Base-by-base conservation (phyloP, 2,329 filamentous ascomycete species). In the Exophiala oligosperma region DNA sequence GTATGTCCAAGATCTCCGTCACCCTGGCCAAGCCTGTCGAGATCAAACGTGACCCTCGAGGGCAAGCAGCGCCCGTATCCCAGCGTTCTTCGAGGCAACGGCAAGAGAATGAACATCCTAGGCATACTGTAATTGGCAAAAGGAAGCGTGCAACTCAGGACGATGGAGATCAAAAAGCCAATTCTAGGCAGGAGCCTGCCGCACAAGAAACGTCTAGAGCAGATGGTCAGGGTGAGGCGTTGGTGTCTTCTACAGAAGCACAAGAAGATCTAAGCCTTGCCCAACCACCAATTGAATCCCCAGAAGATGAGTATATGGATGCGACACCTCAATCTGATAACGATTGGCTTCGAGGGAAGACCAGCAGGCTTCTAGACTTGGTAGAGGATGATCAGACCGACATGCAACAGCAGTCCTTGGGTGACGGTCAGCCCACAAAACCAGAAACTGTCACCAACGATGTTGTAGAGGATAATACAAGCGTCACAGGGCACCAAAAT, bases 1-100 rank as follows among this genome's bases (percentile, higher is more conserved):
- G 92, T 68, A 94, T 97, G 90, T 96, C 92, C 57, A 95, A 88
- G 78, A 92, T 99, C 69, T 83, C 82, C 29, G 94, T 97, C 62
- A 92, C 97, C 77, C 78, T 94, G 70, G 94, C 94, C 56, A 87
- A 84, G 72, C 88, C 94, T 60, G 89, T 95, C 78, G 71, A 83
- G 40, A 32, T 65, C 48, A 63, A 50, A 48, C 52, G 56, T n/a
- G 52, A 63, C 50, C 37, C 35, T 21, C 49, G 47, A 24, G 62
- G 62, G 12, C 60, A 61, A n/a, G 62, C 57, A 8, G 52, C 56
- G 1, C 64, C 65, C n/a, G 49, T 67, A 32, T 64, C 65, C 21
- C 59, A 58, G n/a, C 43, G 54, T 9, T 47, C 49, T 9, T 26
- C 23, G 28, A 49, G 44, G n/a, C 29, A 41, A 17, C n/a, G 29